Evolutionary conservation across 352 stramenopile species (phyloP).

Genomic region (Globisporangium lucens): DNA sequence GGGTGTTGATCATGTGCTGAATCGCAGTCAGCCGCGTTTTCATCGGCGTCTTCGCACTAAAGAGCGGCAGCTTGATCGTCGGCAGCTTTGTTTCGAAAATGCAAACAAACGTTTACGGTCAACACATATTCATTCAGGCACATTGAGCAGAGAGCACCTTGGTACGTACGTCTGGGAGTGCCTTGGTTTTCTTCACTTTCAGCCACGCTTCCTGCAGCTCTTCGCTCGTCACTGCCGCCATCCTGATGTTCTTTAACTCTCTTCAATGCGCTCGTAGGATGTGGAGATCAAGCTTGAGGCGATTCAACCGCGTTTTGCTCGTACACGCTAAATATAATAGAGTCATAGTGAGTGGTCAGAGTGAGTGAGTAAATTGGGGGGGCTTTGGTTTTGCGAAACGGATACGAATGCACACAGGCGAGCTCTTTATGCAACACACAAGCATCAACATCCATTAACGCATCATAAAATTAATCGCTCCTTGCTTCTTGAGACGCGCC

Average conservation of each 20-base stretch:
- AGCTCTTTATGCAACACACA: not conserved
- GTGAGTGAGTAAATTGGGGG: not conserved
- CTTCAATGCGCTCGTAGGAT: not conserved
- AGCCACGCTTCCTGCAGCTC: slow-evolving; percentile 69
- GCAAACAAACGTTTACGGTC: not conserved
- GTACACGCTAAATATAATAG: slow-evolving; percentile 7
- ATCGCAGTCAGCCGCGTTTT: slow-evolving; percentile 54
- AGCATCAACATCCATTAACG: slow-evolving; percentile 30
- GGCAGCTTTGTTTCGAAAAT: slow-evolving; percentile 33
- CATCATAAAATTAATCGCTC: slow-evolving; percentile 84
- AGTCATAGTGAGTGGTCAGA: not conserved
- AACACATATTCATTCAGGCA: not conserved
- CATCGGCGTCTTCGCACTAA: slow-evolving; percentile 53
- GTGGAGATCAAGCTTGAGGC: not conserved
- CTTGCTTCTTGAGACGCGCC: slow-evolving; percentile 73
- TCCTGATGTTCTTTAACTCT: slow-evolving; percentile 11
- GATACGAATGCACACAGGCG: not conserved
- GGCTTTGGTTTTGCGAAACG: slow-evolving; percentile 3
- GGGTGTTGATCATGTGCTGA: slow-evolving; percentile 61
- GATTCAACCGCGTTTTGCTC: not conserved
- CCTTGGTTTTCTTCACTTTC: slow-evolving; percentile 56
- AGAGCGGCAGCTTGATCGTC: slow-evolving; percentile 54
- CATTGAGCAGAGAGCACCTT: not conserved
- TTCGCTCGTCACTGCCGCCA: slow-evolving; percentile 57
- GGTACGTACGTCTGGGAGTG: slow-evolving; percentile 43